Percentiles rank a stretch among this genome's conserved stretches.
Conservation (phyloP, 768 basidiomycete genomes). For the Boletus sp. region DNA sequence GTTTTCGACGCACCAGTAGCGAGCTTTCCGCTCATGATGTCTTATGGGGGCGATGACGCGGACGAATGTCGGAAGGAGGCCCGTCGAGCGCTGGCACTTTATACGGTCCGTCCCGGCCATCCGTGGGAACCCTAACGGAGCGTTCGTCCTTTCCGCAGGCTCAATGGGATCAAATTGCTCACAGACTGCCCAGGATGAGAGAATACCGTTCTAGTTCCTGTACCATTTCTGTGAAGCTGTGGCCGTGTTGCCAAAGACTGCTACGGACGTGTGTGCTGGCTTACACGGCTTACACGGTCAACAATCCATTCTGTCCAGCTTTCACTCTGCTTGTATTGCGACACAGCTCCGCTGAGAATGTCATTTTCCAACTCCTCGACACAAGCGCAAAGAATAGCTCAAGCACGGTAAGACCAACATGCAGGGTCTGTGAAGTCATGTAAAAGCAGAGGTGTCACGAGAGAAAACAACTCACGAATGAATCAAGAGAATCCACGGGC, state of each 20-base stretch:
- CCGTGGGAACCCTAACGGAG: slow-evolving; percentile 24
- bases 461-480: not conserved
- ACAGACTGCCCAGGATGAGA: slow-evolving; percentile 19
- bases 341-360: slow-evolving; percentile 1
- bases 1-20: slow-evolving; percentile 47
- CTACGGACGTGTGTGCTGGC: slow-evolving; percentile 8
- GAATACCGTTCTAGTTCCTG: slow-evolving; percentile 8
- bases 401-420: not conserved
- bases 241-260: slow-evolving; percentile 1
- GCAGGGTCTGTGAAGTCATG: not conserved
- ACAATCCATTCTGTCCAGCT: not conserved
- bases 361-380: not conserved
- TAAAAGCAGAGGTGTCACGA: not conserved
- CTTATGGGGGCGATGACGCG: not conserved
- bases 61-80: slow-evolving; percentile 1
- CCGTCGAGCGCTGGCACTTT: slow-evolving; percentile 5
- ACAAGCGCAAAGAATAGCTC: not conserved
- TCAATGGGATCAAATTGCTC: slow-evolving; percentile 6
- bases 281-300: slow-evolving; percentile 6
- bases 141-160: not conserved
- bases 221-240: slow-evolving; percentile 1
- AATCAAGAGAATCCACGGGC: not conserved
- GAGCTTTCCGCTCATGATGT: slow-evolving; percentile 59
- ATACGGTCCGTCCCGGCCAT: slow-evolving; percentile 7
- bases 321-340: not conserved